Conservation (phyloP, 2,329 filamentous ascomycete genomes). For the Colletotrichum gloeosporioides region DNA sequence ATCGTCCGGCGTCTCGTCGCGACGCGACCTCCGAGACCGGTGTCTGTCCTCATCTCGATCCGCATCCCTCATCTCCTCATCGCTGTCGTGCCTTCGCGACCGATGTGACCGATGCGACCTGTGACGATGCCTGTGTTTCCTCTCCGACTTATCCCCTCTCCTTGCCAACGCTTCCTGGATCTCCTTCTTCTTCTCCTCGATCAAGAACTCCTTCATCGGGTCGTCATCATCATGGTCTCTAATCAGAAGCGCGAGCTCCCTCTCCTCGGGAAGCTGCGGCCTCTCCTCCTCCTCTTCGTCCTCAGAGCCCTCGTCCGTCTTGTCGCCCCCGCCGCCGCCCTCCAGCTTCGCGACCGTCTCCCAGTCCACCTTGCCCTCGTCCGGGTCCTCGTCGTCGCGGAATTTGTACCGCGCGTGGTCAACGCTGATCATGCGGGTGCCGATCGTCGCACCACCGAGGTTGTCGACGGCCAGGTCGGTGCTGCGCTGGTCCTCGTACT, state of each 20-base stretch:
- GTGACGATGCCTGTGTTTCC: conserved; percentile 53
- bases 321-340: conserved; percentile 49
- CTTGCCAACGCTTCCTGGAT: conserved; percentile 71
- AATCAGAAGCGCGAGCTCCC: conserved; percentile 77
- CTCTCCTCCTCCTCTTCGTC: conserved; percentile 52
- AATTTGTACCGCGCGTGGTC: conserved; percentile 94
- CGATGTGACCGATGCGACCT: conserved; percentile 52
- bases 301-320: conserved; percentile 50
- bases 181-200: conserved; percentile 91
- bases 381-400: conserved; percentile 76
- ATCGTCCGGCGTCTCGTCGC: conserved; percentile 39
- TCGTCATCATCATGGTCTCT: conserved; percentile 91
- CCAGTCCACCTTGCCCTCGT: conserved; percentile 64
- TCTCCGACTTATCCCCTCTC: conserved; percentile 54
- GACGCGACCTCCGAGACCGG: conserved; percentile 35
- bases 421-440: conserved; percentile 81
- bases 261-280: conserved; percentile 80
- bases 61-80: conserved; percentile 29
- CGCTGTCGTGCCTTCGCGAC: conserved; percentile 35
- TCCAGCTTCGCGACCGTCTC: conserved; percentile 62
- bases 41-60: conserved; percentile 34
- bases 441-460: conserved; percentile 82
- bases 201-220: conserved; percentile 92
- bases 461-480: conserved; percentile 97
- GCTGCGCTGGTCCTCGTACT: conserved; percentile 97